A percentile compares a stretch with the other conserved stretches of the same genome.
Conservation (phyloP, 2,329 filamentous ascomycete genomes). For the Penicillium palitans region DNA sequence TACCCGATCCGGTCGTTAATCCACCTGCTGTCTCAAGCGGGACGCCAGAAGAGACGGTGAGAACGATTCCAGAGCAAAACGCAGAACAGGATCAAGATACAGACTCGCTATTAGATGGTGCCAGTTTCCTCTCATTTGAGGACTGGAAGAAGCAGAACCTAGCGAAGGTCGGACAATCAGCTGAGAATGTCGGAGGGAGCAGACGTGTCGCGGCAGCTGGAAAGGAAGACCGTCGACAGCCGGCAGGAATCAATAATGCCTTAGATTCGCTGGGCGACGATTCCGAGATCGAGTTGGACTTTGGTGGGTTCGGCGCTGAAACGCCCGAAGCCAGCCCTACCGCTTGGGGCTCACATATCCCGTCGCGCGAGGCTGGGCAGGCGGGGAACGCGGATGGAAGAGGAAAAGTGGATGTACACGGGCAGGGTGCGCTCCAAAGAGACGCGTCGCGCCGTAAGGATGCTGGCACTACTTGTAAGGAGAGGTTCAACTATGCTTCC, state of each 20-base stretch:
- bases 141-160: slow-evolving; percentile 97
- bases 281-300: slow-evolving; percentile 76
- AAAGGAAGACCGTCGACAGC: slow-evolving; percentile 52
- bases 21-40: not conserved
- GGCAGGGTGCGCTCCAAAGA: slow-evolving; percentile 51
- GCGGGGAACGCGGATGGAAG: slow-evolving; percentile 4
- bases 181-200: slow-evolving; percentile 62
- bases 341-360: slow-evolving; percentile 34
- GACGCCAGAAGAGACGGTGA: not conserved
- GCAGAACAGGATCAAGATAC: slow-evolving; percentile 54
- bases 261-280: slow-evolving; percentile 83
- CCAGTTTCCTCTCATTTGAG: slow-evolving; percentile 92
- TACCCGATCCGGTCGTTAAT: not conserved
- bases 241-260: slow-evolving; percentile 61
- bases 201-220: slow-evolving; percentile 51
- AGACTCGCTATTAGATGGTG: slow-evolving; percentile 68
- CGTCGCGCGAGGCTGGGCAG: slow-evolving; percentile 22
- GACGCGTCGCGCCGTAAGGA: slow-evolving; percentile 75
- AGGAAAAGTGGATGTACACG: slow-evolving; percentile 28
- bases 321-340: slow-evolving; percentile 41
- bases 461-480: slow-evolving; percentile 95
- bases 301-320: slow-evolving; percentile 60
- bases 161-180: slow-evolving; percentile 78
- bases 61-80: not conserved
- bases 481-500: slow-evolving; percentile 94